Evolutionary conservation across 148 eudicot genomes (phyloP).

Genomic region (Simmondsia chinensis): DNA sequence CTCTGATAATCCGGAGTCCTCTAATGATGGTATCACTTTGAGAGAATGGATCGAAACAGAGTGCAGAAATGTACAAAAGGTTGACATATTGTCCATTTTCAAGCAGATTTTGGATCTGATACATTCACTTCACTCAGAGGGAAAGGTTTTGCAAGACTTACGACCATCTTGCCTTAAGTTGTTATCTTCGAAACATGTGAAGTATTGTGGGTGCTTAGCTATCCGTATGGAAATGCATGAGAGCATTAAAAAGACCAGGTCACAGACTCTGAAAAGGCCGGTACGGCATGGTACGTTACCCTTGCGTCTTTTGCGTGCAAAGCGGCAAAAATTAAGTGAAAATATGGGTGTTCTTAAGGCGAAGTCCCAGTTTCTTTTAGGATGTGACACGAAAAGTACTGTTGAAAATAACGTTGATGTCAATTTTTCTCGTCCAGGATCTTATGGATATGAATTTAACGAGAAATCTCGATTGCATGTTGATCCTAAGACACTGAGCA

Average conservation of each 20-base stretch:
- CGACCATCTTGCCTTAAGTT: conserved; percentile 78
- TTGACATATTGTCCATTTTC: conserved; percentile 39
- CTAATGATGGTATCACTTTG: conserved; percentile 43
- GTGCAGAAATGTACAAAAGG: conserved; percentile 31
- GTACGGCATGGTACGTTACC: conserved; percentile 23
- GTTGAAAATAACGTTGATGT: conserved; percentile 10
- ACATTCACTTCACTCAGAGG: conserved; percentile 53
- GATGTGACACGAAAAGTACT: conserved; percentile 24
- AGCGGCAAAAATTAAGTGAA: conserved; percentile 49
- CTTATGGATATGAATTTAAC: conserved; percentile 11
- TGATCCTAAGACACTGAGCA: conserved; percentile 23
- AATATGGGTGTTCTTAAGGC: conserved; percentile 18
- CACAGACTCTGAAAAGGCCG: conserved; percentile 43
- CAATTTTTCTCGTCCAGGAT: conserved; percentile 21
- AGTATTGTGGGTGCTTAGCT: conserved; percentile 48
- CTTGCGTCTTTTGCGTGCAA: conserved; percentile 19
- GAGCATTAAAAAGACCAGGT: conserved; percentile 20
- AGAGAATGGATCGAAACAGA: conserved; percentile 71
- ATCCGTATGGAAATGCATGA: conserved; percentile 18
- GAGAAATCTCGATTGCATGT: conserved; percentile 6
- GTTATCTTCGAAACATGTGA: conserved; percentile 41
- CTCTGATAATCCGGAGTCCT: conserved; percentile 10
- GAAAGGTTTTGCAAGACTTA: conserved; percentile 49
- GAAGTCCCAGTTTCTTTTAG: conserved; percentile 39
- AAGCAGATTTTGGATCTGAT: conserved; percentile 65